Base-by-base conservation (phyloP, 768 basidiomycete species). In the Amanita brunnescens region DNA sequence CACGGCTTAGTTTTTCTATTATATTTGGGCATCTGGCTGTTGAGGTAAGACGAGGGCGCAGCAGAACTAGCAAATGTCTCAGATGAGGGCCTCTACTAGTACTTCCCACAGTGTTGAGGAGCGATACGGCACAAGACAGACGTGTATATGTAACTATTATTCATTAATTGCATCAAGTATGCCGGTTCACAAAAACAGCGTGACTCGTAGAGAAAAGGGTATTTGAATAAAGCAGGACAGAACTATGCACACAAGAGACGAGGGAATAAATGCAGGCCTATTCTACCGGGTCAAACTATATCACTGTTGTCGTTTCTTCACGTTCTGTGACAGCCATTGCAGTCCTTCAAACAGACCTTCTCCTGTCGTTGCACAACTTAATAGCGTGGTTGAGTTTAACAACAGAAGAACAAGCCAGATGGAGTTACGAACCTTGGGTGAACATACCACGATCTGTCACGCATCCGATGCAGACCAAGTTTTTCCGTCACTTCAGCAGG, bases 401-500 rank as follows among this genome's bases (percentile, higher is more conserved):
- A n/a, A n/a, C n/a, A n/a, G n/a, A n/a, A n/a, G n/a, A n/a, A n/a
- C n/a, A n/a, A n/a, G n/a, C n/a, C n/a, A n/a, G n/a, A n/a, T n/a
- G n/a, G 14, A 20, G 47, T 13, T 37, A 67, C 80, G 59, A 68
- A 95, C 88, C 93, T 96, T 46, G 95, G 95, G 72, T 98, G 95
- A 48, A 97, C 94, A 78, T 97, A 98, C 95, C 95, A 98, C 67
- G 88, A 92, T 54, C 95, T 78, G 62, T 97, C 94, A 54, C 91
- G 85, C 95, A 98, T 97, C 59, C 87, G 78, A 67, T 96, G 89
- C 57, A 98, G 73, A 34, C 94, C 94, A 38, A 98, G 71, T 67
- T 95, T 96, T 70, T 97, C 95, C 9, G 95, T 98, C 35, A 98
- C 94, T 67, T 97, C 94, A 6, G 95, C 93, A 30, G 95, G 95